phyloP scores from a whole-genome alignment of 371 early-diverging fungal species.

The Massospora cicadina region DNA sequence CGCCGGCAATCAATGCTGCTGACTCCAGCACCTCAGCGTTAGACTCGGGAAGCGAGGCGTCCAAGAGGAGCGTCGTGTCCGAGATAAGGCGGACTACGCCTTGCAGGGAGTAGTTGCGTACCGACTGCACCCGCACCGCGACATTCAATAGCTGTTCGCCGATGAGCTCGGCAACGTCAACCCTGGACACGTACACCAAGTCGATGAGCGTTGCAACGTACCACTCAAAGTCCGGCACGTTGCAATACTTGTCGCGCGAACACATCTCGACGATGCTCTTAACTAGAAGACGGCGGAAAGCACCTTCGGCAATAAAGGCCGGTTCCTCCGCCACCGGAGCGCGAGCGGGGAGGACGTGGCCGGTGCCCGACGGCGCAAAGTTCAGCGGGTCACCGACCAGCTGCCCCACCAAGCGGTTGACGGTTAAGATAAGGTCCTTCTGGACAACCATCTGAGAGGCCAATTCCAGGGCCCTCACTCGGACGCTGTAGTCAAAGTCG shows the following conservation, averaged over 20 bases:
- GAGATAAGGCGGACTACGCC: constrained; percentile 49
- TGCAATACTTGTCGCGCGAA: constrained; percentile 59
- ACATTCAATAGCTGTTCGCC: constrained; percentile 73
- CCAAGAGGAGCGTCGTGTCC: constrained; percentile 38
- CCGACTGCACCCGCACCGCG: constrained; percentile 69
- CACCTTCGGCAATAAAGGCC: constrained; percentile 11
- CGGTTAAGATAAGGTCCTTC: constrained; percentile 57
- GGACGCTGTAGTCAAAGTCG: constrained; percentile 79
- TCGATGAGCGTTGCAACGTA: constrained; percentile 65
- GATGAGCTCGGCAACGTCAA: constrained; percentile 46
- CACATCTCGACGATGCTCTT: constrained; percentile 65
- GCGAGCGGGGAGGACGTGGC: constrained; percentile 22
- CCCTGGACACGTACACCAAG: constrained; percentile 50
- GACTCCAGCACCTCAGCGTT: constrained; percentile 62
- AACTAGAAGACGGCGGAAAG: constrained; percentile 61
- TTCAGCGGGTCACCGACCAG: constrained; percentile 29
- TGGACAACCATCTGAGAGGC: constrained; percentile 69
- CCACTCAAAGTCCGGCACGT: constrained; percentile 90
- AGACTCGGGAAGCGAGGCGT: constrained; percentile 35
- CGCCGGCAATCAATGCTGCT: constrained; percentile 82
- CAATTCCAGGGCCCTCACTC: constrained; percentile 70
- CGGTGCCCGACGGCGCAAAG: constrained; percentile 9
- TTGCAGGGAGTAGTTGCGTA: constrained; percentile 52
- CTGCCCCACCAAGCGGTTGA: constrained; percentile 63
- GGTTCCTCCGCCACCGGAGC: background rate